phyloP scores from a whole-genome alignment of 2,329 filamentous ascomycete species.

The Colletotrichum karsti region DNA sequence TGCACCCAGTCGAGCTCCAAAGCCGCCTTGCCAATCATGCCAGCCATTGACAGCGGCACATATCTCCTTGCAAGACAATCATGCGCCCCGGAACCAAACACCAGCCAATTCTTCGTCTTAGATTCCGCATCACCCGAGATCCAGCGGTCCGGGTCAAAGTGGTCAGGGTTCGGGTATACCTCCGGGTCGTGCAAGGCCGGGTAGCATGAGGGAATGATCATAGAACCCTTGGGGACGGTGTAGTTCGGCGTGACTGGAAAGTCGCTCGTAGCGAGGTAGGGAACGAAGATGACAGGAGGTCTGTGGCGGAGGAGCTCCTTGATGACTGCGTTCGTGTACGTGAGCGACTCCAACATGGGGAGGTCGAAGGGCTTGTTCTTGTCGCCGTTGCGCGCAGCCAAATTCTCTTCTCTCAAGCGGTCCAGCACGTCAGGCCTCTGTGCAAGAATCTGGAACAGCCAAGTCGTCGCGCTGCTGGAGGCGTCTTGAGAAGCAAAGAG shows the following conservation, averaged over 20 bases:
- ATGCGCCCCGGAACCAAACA: constrained; percentile 60
- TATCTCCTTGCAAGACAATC: constrained; percentile 59
- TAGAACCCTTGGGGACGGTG: constrained; percentile 57
- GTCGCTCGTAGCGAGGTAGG: constrained; percentile 55
- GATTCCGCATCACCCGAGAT: constrained; percentile 58
- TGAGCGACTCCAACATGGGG: constrained; percentile 55
- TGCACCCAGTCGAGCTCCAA: constrained; percentile 60
- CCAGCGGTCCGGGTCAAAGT: constrained; percentile 61
- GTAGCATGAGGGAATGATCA: constrained; percentile 60
- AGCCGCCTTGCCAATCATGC: constrained; percentile 61
- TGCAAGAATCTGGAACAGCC: constrained; percentile 60
- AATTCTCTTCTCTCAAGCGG: constrained; percentile 55
- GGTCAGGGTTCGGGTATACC: constrained; percentile 54
- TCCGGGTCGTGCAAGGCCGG: constrained; percentile 59
- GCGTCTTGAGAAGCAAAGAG: constrained; percentile 63
- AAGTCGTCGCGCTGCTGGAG: constrained; percentile 60
- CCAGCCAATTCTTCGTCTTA: constrained; percentile 62
- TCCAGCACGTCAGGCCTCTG: constrained; percentile 58
- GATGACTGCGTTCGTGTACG: constrained; percentile 61
- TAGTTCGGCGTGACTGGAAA: constrained; percentile 57
- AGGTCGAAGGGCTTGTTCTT: constrained; percentile 49
- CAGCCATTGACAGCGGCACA: constrained; percentile 58
- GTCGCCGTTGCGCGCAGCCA: constrained; percentile 52
- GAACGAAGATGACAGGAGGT: constrained; percentile 63
- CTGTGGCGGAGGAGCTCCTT: constrained; percentile 61